Evolutionary conservation across 2,329 filamentous ascomycete species (phyloP), one percentile per base, ranked within the genome.

Genomic region (Gaeumannomyces tritici): DNA sequence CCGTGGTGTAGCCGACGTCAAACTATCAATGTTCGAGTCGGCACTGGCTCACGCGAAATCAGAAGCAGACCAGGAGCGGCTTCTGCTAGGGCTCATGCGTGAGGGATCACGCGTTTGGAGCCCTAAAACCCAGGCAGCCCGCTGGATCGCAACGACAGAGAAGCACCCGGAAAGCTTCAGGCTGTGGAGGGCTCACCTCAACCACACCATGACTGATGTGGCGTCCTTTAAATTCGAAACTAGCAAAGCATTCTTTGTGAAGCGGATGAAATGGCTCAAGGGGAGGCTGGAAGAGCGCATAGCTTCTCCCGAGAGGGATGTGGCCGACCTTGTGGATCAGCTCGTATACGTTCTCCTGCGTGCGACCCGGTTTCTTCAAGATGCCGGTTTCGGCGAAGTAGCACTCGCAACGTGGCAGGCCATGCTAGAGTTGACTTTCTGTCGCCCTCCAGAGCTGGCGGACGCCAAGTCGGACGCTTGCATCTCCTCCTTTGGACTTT

Each of bases 341-440:
- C 79, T 84, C 61, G 74, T 91, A 2, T 91, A 96, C 70, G 74
- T 96, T 1, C 83, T 96, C 24, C 76, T 96, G 1, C 84, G 91
- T 55, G 72, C 88, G n/a, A 93, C 90, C 0, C 74, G 84, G 2
- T 89, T 95, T 69, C 79, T 93, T 33, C 80, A 86, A 57, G 88
- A 96, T 70, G 80, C 89, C 57, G 93, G 93, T 0, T 96, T 89
- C 70, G 77, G 80, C 57, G 93, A 97, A 71, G 77, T 90, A 33
- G 88, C 91, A 1, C 77, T 90, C 3, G 91, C 88, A 12, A 80
- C 89, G 6, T 97, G 93, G 92, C 93, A 98, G 74, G 89, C 86
- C 7, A 69, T 89, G 1, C 74, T 97, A 0, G 93, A 97, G 70
- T 78, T 89, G 61, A 85, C 84, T 24, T 82, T 91, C 64, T 85